A percentile compares a stretch with the other conserved stretches of the same genome.
These are phyloP conservation scores for Ceratobasidium papillatum DNA, from an alignment of 1,284 basidiomycete genomes.

Conservation along the genomic window DNA sequence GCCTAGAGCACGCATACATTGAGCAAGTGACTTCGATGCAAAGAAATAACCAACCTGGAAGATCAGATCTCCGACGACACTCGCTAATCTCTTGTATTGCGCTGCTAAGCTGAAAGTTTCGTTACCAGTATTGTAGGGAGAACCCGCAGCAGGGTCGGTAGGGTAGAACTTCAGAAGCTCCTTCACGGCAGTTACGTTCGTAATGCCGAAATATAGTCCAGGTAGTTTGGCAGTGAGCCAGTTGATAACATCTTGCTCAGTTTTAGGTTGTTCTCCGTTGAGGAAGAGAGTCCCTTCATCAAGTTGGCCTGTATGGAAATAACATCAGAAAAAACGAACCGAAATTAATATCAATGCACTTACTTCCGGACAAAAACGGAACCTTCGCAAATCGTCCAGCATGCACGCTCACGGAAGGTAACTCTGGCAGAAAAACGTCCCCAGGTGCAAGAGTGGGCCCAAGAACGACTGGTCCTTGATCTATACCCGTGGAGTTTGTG, in stretches of 20 bases:
- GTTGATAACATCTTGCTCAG: conserved; percentile 11
- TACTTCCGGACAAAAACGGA: conserved; percentile 52
- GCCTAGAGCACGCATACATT: neutral
- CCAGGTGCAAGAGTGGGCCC: conserved; percentile 46
- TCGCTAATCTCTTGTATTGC: conserved; percentile 27
- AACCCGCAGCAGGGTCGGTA: conserved; percentile 23
- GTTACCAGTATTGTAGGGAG: conserved; percentile 37
- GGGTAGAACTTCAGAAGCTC: conserved; percentile 34
- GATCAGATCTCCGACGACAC: conserved; percentile 33
- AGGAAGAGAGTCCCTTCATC: conserved; percentile 46
- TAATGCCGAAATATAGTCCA: conserved; percentile 11
- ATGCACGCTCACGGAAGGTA: conserved; percentile 49
- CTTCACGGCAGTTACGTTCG: conserved; percentile 13
- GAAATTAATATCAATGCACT: neutral
- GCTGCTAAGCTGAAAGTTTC: conserved; percentile 21
- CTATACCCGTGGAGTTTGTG: neutral
- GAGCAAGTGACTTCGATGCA: neutral
- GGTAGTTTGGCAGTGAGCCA: conserved; percentile 8
- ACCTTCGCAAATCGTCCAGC: conserved; percentile 49
- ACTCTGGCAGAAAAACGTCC: conserved; percentile 50
- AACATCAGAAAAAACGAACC: neutral
- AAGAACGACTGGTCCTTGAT: conserved; percentile 22
- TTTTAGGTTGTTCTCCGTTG: conserved; percentile 31
- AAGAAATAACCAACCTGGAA: conserved; percentile 11
- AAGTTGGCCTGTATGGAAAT: neutral